A percentile compares a stretch with the other conserved stretches of the same genome.
Evolutionary conservation across 805 yeast genomes (phyloP).

Genomic region (Dipodascopsis tothii): DNA sequence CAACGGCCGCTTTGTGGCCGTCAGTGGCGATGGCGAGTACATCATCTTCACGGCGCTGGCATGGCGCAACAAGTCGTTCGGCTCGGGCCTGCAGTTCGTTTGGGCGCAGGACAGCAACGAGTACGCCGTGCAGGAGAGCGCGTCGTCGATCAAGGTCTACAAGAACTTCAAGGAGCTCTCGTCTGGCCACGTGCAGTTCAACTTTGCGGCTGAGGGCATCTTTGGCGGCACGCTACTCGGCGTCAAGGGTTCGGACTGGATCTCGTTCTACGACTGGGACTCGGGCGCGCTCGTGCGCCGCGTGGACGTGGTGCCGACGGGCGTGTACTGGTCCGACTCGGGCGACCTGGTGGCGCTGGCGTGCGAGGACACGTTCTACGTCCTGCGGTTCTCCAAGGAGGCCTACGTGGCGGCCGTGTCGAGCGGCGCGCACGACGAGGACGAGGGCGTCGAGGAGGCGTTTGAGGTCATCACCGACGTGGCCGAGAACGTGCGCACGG

Average conservation of each 20-base stretch:
- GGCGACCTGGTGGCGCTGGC: constrained; percentile 81
- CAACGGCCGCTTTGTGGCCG: constrained; percentile 93
- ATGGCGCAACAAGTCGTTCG: constrained; percentile 94
- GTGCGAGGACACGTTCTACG: constrained; percentile 65
- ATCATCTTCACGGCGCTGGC: constrained; percentile 93
- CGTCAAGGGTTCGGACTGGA: constrained; percentile 63
- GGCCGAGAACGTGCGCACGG: constrained; percentile 73
- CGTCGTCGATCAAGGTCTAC: constrained; percentile 58
- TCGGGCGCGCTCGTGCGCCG: constrained; percentile 75
- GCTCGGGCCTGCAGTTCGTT: constrained; percentile 80
- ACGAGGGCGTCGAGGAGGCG: constrained; percentile 82
- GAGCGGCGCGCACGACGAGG: constrained; percentile 53
- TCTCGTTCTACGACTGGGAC: constrained; percentile 92
- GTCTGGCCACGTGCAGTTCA: constrained; percentile 54
- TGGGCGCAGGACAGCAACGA: constrained; percentile 91
- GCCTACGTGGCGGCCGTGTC: constrained; percentile 56
- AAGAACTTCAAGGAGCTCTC: constrained; percentile 79
- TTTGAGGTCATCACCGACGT: constrained; percentile 80
- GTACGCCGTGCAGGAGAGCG: constrained; percentile 73
- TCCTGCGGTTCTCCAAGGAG: constrained; percentile 65
- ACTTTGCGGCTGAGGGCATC: constrained; percentile 68
- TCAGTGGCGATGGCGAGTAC: constrained; percentile 96
- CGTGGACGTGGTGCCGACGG: constrained; percentile 77
- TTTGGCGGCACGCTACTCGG: constrained; percentile 87
- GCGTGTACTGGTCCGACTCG: constrained; percentile 80